Conservation (phyloP, 2,329 filamentous ascomycete species). For the Pyrenochaeta sp. region DNA sequence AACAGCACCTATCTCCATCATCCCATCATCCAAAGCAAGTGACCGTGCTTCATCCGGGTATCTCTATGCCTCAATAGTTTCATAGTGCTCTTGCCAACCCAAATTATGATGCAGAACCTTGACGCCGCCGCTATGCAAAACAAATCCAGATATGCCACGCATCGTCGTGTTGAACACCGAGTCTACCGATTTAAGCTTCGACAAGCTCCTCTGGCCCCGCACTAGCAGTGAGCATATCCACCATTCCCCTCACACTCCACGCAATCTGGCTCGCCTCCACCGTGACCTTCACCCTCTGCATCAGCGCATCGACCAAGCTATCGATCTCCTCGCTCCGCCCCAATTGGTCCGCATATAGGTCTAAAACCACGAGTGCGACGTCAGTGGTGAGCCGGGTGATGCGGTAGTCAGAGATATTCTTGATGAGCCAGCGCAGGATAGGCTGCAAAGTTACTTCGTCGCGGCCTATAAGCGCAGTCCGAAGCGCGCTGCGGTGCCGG, state of each 20-base stretch:
- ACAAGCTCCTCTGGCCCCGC: slow-evolving; percentile 41
- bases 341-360: slow-evolving; percentile 85
- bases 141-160: slow-evolving; percentile 7
- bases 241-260: slow-evolving; percentile 83
- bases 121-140: slow-evolving; percentile 52
- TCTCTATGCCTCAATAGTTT: neutral
- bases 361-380: slow-evolving; percentile 80
- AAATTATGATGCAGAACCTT: slow-evolving; percentile 10
- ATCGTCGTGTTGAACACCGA: neutral
- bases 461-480: slow-evolving; percentile 79
- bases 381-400: slow-evolving; percentile 85
- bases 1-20: slow-evolving; percentile 12
- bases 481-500: slow-evolving; percentile 85
- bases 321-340: slow-evolving; percentile 78
- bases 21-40: slow-evolving; percentile 36
- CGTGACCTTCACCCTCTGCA: slow-evolving; percentile 75
- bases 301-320: slow-evolving; percentile 72
- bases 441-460: slow-evolving; percentile 85
- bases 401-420: slow-evolving; percentile 81
- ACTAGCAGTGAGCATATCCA: slow-evolving; percentile 77
- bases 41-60: slow-evolving; percentile 20
- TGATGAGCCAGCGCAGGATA: slow-evolving; percentile 82
- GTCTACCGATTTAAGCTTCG: slow-evolving; percentile 14
- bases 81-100: slow-evolving; percentile 1
- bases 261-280: slow-evolving; percentile 86